These are phyloP conservation scores for Dendrothele bispora DNA, from an alignment of 768 basidiomycete genomes.

Conservation along the genomic window DNA sequence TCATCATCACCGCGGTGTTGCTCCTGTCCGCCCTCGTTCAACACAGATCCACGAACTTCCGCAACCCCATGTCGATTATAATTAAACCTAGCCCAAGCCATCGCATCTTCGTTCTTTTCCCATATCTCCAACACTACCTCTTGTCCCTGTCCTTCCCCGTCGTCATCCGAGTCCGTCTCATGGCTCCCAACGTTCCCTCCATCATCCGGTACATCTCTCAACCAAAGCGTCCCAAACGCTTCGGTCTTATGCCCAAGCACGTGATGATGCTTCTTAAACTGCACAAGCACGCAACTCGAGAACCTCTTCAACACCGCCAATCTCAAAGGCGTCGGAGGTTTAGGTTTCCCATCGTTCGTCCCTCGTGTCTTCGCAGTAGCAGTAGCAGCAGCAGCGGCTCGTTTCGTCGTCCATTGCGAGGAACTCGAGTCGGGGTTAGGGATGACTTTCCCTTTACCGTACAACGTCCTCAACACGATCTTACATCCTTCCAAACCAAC, in stretches of 20 bases:
- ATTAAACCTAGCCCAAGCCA: constrained; percentile 17
- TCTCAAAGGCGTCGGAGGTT: constrained; percentile 28
- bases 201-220: constrained; percentile 41
- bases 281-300: constrained; percentile 36
- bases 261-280: constrained; percentile 36
- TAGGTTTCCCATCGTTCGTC: constrained; percentile 32
- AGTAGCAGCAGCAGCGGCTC: too few species aligned
- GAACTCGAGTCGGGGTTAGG: constrained; percentile 19
- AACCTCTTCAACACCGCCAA: constrained; percentile 42
- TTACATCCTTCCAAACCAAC: constrained; percentile 38
- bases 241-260: constrained; percentile 32
- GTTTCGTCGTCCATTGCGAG: too few species aligned
- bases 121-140: constrained; percentile 11
- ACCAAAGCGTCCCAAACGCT: constrained; percentile 40
- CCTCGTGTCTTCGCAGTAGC: too few species aligned
- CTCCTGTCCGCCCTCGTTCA: too few species aligned
- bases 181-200: constrained; percentile 20
- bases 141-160: constrained; percentile 10
- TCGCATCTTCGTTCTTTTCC: constrained; percentile 14
- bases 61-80: constrained; percentile 21
- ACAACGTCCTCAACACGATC: constrained; percentile 38
- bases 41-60: too few species aligned
- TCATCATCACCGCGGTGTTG: too few species aligned
- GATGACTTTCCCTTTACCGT: constrained; percentile 36
- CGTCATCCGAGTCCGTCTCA: too few species aligned